Conservation (phyloP, 768 basidiomycete species). For the Serendipita indica region DNA sequence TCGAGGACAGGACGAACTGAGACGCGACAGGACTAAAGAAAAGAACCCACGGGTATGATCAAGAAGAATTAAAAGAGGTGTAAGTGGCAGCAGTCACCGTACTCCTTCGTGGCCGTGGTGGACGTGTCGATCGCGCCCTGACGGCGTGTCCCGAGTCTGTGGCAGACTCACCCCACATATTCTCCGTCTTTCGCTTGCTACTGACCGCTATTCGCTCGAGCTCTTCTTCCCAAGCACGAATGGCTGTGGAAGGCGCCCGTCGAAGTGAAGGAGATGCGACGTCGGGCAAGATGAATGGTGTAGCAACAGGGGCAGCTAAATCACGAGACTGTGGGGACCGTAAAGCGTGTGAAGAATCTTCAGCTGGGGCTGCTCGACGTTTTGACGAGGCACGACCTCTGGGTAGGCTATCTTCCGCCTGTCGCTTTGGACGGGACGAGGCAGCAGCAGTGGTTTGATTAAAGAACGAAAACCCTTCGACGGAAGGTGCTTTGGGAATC, state of each 20-base stretch:
- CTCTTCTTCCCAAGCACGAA: constrained; percentile 66
- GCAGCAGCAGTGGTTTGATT: not conserved
- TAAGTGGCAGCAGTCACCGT: too few relatives aligned
- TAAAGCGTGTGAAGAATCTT: too few relatives aligned
- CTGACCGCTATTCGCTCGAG: constrained; percentile 51
- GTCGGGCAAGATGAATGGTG: too few relatives aligned
- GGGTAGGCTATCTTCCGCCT: not conserved
- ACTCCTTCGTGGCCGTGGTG: not conserved
- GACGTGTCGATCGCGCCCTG: not conserved
- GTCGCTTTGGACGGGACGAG: not conserved
- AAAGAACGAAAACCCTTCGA: not conserved
- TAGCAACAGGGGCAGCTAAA: not conserved
- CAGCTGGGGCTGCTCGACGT: not conserved
- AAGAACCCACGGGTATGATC: too few relatives aligned
- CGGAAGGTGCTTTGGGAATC: not conserved
- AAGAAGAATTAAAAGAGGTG: too few relatives aligned
- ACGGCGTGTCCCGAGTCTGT: not conserved
- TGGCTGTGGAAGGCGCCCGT: constrained; percentile 13
- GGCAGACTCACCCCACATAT: constrained; percentile 18
- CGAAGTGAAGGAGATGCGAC: not conserved
- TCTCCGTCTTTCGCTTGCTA: constrained; percentile 33
- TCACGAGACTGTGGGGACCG: not conserved
- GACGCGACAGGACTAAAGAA: too few relatives aligned
- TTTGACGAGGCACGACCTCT: not conserved
- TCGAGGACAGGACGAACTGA: too few relatives aligned